phyloP scores from a whole-genome alignment of 2,329 filamentous ascomycete genomes.

The Ceratocystiopsis minuta region DNA sequence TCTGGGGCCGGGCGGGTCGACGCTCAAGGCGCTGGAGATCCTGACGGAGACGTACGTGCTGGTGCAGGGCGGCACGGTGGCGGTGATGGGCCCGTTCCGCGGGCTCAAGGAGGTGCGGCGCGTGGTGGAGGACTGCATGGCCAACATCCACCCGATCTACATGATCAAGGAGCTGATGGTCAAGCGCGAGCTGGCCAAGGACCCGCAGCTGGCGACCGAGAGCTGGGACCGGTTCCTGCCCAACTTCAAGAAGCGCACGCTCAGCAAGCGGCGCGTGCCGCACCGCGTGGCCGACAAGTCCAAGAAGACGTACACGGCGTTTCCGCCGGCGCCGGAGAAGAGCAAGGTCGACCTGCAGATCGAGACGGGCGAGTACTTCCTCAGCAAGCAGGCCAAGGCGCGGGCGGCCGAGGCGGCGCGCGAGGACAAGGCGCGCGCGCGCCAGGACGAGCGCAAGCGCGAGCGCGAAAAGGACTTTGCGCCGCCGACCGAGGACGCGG shows the following conservation, averaged over 20 bases:
- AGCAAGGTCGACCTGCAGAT: constrained; percentile 98
- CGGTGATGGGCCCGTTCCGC: constrained; percentile 81
- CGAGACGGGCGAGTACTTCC: constrained; percentile 92
- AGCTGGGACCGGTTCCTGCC: constrained; percentile 94
- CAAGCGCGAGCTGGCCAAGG: constrained; percentile 63
- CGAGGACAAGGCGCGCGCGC: constrained; percentile 67
- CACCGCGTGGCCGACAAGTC: constrained; percentile 79
- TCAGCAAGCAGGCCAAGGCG: constrained; percentile 85
- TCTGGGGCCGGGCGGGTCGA: constrained; percentile 77
- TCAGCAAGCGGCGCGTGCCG: constrained; percentile 68
- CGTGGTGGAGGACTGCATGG: constrained; percentile 84
- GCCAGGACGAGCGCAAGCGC: constrained; percentile 75
- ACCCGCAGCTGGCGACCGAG: constrained; percentile 66
- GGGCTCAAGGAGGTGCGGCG: constrained; percentile 82
- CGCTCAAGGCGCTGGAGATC: constrained; percentile 82
- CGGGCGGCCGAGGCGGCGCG: constrained; percentile 61
- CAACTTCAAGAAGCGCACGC: constrained; percentile 86
- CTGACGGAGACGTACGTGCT: constrained; percentile 84
- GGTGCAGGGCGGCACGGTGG: constrained; percentile 89
- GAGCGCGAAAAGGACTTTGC: constrained; percentile 76
- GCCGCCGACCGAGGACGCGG: constrained; percentile 61
- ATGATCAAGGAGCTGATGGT: constrained; percentile 60
- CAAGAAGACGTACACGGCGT: constrained; percentile 91
- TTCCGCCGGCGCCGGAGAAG: constrained; percentile 93
- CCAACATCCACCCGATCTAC: constrained; percentile 93